phyloP scores from a whole-genome alignment of 768 basidiomycete species.

The Boletus tylopilopsis region DNA sequence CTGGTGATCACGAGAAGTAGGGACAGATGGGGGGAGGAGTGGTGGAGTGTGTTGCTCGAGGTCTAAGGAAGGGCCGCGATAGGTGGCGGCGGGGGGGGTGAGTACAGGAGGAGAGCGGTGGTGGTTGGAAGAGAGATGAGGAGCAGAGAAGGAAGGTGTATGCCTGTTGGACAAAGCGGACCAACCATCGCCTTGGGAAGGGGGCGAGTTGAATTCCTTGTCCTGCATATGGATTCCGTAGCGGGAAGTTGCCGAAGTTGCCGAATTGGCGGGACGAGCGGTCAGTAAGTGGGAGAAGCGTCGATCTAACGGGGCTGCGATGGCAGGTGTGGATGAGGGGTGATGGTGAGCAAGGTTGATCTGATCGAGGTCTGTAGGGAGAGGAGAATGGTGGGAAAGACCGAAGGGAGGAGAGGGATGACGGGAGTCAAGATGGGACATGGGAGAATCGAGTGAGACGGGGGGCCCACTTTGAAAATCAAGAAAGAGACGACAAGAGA shows the following conservation, averaged over 20 bases:
- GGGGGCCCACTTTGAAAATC: conserved; percentile 21
- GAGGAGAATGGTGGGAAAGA: conserved; percentile 19
- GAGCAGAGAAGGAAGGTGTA: conserved; percentile 21
- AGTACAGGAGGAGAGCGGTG: conserved; percentile 37
- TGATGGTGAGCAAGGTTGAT: conserved; percentile 11
- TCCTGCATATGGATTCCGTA: conserved; percentile 35
- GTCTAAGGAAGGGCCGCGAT: conserved; percentile 19
- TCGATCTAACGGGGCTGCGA: conserved; percentile 21
- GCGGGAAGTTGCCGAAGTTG: conserved; percentile 31
- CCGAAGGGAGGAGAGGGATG: conserved; percentile 38
- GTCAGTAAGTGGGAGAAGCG: conserved; percentile 14
- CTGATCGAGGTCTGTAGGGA: conserved; percentile 31
- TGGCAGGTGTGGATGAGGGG: conserved; percentile 10
- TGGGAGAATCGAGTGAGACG: conserved; percentile 19
- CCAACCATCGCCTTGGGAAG: conserved; percentile 29
- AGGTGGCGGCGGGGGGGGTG: conserved; percentile 21
- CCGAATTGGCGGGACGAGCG: conserved; percentile 15
- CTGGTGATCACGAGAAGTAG: conserved; percentile 17
- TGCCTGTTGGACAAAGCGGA: conserved; percentile 33
- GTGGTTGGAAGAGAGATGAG: conserved; percentile 40
- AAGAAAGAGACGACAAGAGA: conserved; percentile 23
- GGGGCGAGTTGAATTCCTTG: conserved; percentile 33
- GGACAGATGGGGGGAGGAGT: conserved; percentile 15
- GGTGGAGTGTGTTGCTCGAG: conserved; percentile 17
- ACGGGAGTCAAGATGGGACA: conserved; percentile 44